phyloP scores from a whole-genome alignment of 2,329 filamentous ascomycete genomes.

The Fusarium pseudoanthophilum region DNA sequence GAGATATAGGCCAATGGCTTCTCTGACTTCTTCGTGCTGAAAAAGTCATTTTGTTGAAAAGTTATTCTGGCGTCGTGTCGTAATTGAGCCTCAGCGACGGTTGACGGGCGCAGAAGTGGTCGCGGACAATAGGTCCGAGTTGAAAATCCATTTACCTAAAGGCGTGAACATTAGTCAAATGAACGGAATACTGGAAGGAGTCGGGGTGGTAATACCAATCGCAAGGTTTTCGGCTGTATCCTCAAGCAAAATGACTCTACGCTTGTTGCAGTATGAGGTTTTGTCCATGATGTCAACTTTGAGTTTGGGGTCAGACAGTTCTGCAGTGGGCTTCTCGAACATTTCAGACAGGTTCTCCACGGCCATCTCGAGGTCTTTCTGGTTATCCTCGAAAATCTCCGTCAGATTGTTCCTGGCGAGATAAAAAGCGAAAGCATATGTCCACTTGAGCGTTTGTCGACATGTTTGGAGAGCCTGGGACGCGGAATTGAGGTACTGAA shows the following conservation, averaged over 20 bases:
- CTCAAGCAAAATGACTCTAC: conserved; percentile 87
- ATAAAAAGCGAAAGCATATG: conserved; percentile 98
- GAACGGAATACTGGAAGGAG: neutral
- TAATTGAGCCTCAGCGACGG: conserved; percentile 30
- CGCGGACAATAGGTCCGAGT: conserved; percentile 43
- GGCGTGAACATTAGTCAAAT: conserved; percentile 38
- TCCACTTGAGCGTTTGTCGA: conserved; percentile 99
- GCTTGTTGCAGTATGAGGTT: conserved; percentile 95
- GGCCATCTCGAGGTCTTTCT: conserved; percentile 96
- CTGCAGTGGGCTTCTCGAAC: conserved; percentile 96
- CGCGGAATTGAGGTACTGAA: conserved; percentile 94
- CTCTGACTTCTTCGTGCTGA: neutral
- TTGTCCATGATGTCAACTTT: conserved; percentile 99
- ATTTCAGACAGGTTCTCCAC: conserved; percentile 98
- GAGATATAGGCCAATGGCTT: neutral
- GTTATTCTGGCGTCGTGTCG: neutral
- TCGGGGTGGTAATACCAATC: conserved; percentile 67
- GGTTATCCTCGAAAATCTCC: conserved; percentile 98
- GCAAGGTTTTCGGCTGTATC: conserved; percentile 94
- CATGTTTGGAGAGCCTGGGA: conserved; percentile 95
- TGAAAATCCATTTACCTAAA: conserved; percentile 61
- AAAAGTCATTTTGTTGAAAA: neutral
- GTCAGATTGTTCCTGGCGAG: conserved; percentile 95
- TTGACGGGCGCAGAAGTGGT: conserved; percentile 38
- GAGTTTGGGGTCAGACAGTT: conserved; percentile 85